A percentile compares a stretch with the other conserved stretches of the same genome.
These are phyloP conservation scores for Porodaedalea pini DNA, from an alignment of 1,284 basidiomycete species.

Conservation along the genomic window DNA sequence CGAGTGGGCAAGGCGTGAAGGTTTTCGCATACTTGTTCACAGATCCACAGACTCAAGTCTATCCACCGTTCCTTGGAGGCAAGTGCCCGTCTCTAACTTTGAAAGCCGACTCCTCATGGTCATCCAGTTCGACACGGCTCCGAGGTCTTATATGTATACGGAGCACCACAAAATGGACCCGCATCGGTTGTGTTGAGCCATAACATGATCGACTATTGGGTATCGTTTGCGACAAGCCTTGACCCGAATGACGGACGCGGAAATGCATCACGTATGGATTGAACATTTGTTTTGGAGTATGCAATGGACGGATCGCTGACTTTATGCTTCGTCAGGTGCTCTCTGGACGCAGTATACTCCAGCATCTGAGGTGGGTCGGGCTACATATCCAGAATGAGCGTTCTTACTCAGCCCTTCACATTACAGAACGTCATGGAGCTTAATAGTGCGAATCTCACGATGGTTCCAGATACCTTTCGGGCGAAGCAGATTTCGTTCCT, in stretches of 20 bases:
- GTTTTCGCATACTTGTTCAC: slow-evolving; percentile 49
- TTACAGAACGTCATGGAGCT: slow-evolving; percentile 33
- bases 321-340: background rate
- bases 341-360: background rate
- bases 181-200: slow-evolving; percentile 32
- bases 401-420: background rate
- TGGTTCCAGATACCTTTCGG: slow-evolving; percentile 37
- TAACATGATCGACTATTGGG: slow-evolving; percentile 48
- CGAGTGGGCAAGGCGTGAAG: slow-evolving; percentile 37
- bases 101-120: background rate
- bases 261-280: no score
- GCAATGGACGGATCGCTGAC: no score
- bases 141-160: slow-evolving; percentile 42
- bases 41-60: slow-evolving; percentile 32
- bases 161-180: slow-evolving; percentile 27
- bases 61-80: slow-evolving; percentile 34
- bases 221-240: slow-evolving; percentile 46
- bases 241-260: slow-evolving; percentile 45
- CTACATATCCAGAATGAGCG: background rate
- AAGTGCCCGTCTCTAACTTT: background rate
- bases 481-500: slow-evolving; percentile 35
- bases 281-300: no score
- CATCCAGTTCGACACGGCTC: slow-evolving; percentile 36
- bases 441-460: slow-evolving; percentile 34
- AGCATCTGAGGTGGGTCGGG: slow-evolving; percentile 26